A percentile compares a stretch with the other conserved stretches of the same genome.
These are phyloP conservation scores for Solanum microdontum DNA, from an alignment of 257 asterid genomes.

Conservation along the genomic window DNA sequence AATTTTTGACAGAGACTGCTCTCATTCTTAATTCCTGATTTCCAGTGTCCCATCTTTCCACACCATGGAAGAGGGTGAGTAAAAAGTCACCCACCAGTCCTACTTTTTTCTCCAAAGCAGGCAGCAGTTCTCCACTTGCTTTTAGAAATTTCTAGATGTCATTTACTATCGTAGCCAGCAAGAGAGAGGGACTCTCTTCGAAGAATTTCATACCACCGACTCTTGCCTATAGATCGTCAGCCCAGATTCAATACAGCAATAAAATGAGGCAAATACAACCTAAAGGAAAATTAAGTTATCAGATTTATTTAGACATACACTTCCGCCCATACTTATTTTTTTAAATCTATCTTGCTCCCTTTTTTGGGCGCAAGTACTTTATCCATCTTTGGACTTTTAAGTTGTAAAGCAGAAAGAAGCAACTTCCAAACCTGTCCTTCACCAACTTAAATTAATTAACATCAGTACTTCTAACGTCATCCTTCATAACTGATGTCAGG, in stretches of 20 bases:
- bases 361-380: neutral
- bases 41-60: neutral
- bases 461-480: neutral
- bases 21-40: neutral
- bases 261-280: neutral
- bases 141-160: neutral
- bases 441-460: neutral
- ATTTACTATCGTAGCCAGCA: neutral
- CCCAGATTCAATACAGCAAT: neutral
- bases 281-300: neutral
- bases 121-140: neutral
- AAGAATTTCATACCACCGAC: neutral
- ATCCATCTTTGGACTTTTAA: neutral
- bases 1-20: neutral
- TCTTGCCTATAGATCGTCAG: neutral
- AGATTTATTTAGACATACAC: neutral
- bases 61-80: neutral
- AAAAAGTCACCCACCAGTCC: neutral
- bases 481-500: neutral
- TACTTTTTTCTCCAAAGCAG: neutral
- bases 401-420: neutral
- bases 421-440: neutral
- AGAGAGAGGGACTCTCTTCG: neutral
- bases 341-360: neutral
- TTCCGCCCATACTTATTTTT: neutral